Conservation (phyloP, 2,329 filamentous ascomycete species). For the Balansia obtecta region DNA sequence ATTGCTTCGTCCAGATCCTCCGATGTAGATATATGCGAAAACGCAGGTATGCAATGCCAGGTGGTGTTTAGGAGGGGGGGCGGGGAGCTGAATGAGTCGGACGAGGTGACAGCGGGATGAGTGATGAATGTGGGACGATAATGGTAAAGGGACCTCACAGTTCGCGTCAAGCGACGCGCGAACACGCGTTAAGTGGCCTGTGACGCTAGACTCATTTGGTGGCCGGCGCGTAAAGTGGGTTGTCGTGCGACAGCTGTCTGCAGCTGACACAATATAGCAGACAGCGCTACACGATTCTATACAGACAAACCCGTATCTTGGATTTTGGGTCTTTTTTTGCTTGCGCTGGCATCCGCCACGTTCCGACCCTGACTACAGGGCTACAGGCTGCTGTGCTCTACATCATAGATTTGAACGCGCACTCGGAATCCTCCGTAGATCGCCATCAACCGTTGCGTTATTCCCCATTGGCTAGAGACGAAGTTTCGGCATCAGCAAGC, state of each 20-base stretch:
- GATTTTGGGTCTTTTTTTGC: not conserved
- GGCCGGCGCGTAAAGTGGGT: constrained; percentile 23
- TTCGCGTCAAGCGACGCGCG: constrained; percentile 16
- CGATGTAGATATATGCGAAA: not conserved
- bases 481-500: not conserved
- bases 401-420: no score
- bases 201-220: constrained; percentile 18
- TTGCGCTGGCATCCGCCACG: not conserved
- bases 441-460: not conserved
- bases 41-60: not conserved
- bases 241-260: constrained; percentile 4
- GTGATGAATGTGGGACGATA: constrained; percentile 1
- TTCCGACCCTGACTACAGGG: not conserved
- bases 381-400: not conserved
- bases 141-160: constrained; percentile 10
- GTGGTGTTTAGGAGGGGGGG: not conserved
- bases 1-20: constrained; percentile 6
- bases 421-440: no score
- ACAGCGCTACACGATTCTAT: not conserved
- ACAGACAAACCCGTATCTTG: not conserved
- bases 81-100: not conserved
- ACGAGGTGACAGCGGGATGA: constrained; percentile 10
- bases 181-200: constrained; percentile 31
- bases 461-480: not conserved
- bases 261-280: constrained; percentile 1